Percentiles rank a stretch among this genome's conserved stretches.
These are phyloP conservation scores for Nematocida sp. DNA, from an alignment of 371 early-diverging fungal genomes.

Conservation along the genomic window DNA sequence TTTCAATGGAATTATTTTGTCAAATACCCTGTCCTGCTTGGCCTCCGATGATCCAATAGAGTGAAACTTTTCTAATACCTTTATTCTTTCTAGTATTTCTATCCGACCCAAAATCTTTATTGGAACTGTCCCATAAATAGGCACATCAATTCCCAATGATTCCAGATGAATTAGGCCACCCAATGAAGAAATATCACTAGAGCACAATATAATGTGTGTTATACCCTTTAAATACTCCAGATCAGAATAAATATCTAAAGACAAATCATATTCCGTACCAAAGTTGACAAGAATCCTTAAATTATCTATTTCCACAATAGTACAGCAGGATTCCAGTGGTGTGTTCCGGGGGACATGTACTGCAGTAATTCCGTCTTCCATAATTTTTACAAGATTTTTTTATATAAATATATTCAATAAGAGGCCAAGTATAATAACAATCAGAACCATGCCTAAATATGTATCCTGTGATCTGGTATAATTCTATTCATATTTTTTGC, in stretches of 20 bases:
- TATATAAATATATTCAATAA: constrained; percentile 9
- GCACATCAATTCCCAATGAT: constrained; percentile 78
- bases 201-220: constrained; percentile 87
- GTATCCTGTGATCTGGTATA: too few species aligned
- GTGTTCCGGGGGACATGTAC: constrained; percentile 25
- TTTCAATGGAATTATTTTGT: constrained; percentile 76
- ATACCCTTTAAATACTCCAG: constrained; percentile 66
- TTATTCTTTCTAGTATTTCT: constrained; percentile 74
- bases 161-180: constrained; percentile 83
- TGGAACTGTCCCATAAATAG: constrained; percentile 85
- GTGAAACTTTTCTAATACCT: constrained; percentile 74
- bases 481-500: too few species aligned
- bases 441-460: too few species aligned
- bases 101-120: constrained; percentile 85
- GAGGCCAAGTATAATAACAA: too few species aligned
- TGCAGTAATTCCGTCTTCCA: constrained; percentile 31
- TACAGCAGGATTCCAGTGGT: constrained; percentile 36
- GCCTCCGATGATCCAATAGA: constrained; percentile 73
- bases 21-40: constrained; percentile 79
- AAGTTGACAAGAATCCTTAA: constrained; percentile 69
- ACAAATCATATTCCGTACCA: constrained; percentile 62
- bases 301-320: constrained; percentile 64
- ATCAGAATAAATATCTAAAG: constrained; percentile 52
- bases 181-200: constrained; percentile 79
- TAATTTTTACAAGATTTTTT: constrained; percentile 19